These are phyloP conservation scores for Apiotrichum gamsii DNA, from an alignment of 1,284 basidiomycete species.

Conservation along the genomic window DNA sequence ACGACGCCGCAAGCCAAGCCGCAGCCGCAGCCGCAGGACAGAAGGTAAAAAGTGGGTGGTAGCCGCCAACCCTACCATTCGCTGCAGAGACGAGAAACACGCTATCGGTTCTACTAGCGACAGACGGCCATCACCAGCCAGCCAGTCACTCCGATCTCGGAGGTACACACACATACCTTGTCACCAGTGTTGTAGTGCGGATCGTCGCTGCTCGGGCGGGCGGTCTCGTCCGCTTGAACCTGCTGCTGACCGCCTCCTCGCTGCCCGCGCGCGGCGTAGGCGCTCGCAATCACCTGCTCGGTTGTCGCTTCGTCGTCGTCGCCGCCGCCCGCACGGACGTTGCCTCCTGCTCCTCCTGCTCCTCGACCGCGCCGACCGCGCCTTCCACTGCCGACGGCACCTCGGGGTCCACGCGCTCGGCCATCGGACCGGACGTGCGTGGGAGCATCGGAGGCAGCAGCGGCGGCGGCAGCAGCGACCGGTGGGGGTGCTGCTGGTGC, in stretches of 20 bases:
- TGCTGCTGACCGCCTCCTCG: no score
- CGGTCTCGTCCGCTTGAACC: no score
- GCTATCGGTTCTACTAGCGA: no score
- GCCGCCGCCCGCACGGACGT: not conserved
- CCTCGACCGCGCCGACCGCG: slow-evolving; percentile 18
- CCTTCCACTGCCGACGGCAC: slow-evolving; percentile 28
- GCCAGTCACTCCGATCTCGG: no score
- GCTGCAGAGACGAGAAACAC: no score
- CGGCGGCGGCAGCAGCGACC: not conserved
- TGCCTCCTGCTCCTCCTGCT: not conserved
- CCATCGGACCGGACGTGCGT: slow-evolving; percentile 4
- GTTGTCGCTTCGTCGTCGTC: no score
- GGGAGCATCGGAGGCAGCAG: not conserved
- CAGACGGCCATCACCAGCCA: no score
- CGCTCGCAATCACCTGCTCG: not conserved
- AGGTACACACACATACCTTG: slow-evolving; percentile 9
- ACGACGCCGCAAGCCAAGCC: no score
- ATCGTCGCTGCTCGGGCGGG: no score
- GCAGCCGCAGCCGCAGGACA: no score
- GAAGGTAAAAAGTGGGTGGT: no score
- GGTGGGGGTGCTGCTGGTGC: not conserved
- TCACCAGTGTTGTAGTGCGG: slow-evolving; percentile 5
- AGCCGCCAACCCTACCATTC: no score
- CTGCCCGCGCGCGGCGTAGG: not conserved
- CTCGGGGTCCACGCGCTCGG: slow-evolving; percentile 23